These are phyloP conservation scores for Hanseniaspora lachancei DNA, from an alignment of 805 yeast genomes.

Conservation along the genomic window DNA sequence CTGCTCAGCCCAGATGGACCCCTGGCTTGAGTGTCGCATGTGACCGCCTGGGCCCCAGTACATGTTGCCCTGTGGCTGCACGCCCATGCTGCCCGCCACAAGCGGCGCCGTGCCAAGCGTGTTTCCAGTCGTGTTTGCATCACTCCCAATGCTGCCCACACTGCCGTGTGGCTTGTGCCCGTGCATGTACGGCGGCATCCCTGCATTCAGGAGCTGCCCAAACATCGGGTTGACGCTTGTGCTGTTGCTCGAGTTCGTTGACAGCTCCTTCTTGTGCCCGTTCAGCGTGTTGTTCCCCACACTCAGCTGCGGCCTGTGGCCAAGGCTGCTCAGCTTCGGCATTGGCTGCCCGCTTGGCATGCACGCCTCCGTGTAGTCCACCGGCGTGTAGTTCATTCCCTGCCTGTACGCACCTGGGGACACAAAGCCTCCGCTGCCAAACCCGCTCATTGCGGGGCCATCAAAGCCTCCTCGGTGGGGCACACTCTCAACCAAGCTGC, in stretches of 20 bases:
- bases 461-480: not conserved
- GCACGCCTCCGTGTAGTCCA: constrained; percentile 8
- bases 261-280: constrained; percentile 8
- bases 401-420: constrained; percentile 5
- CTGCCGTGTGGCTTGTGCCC: constrained; percentile 10
- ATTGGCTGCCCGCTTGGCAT: not conserved
- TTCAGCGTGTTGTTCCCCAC: constrained; percentile 9
- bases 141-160: constrained; percentile 11
- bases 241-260: constrained; percentile 7
- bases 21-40: constrained; percentile 11
- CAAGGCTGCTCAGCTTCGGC: not conserved
- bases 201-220: not conserved
- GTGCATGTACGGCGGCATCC: not conserved
- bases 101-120: not conserved
- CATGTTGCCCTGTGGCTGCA: not conserved
- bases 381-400: constrained; percentile 6
- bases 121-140: not conserved
- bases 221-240: not conserved
- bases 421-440: not conserved
- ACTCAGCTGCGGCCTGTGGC: constrained; percentile 1
- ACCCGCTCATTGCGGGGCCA: not conserved
- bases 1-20: constrained; percentile 9
- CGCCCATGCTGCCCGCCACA: not conserved
- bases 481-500: constrained; percentile 2
- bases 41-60: not conserved